Evolutionary conservation across 768 basidiomycete species (phyloP).

Genomic region (Hypholoma sublateritium): DNA sequence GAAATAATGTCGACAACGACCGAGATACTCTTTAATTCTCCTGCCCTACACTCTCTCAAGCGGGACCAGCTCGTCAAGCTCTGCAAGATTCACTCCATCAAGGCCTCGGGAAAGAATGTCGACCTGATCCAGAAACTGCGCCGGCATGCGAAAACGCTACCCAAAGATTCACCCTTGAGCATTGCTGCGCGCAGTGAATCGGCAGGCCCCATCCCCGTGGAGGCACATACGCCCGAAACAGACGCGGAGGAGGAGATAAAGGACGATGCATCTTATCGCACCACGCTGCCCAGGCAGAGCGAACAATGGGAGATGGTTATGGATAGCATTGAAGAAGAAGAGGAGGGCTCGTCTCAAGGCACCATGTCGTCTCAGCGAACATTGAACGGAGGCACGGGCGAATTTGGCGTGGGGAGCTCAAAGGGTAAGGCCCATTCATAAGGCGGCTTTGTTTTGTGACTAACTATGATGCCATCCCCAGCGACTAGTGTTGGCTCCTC

Average conservation of each 20-base stretch:
- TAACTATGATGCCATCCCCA: constrained; percentile 20
- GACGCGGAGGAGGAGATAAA: constrained; percentile 26
- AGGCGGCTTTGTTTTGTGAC: constrained; percentile 5
- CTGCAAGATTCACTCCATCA: constrained; percentile 81
- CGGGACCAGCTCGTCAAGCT: constrained; percentile 83
- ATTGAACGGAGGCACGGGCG: constrained; percentile 42
- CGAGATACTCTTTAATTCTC: constrained; percentile 81
- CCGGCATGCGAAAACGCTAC: constrained; percentile 64
- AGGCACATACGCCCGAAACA: constrained; percentile 14
- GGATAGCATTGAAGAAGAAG: constrained; percentile 72
- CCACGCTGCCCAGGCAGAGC: constrained; percentile 55
- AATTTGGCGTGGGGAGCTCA: constrained; percentile 71
- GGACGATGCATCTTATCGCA: constrained; percentile 14
- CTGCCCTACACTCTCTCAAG: constrained; percentile 79
- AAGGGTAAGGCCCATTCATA: constrained; percentile 46
- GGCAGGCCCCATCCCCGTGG: constrained; percentile 16
- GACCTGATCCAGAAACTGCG: constrained; percentile 73
- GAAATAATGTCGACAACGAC: constrained; percentile 65
- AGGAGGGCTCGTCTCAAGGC: constrained; percentile 53
- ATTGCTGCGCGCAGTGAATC: constrained; percentile 54
- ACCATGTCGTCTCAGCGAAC: constrained; percentile 50
- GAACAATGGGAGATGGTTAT: constrained; percentile 88
- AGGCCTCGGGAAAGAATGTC: constrained; percentile 76
- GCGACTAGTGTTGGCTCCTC: constrained; percentile 69
- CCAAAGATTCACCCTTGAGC: constrained; percentile 53